These are phyloP conservation scores for Roridomyces roridus DNA, from an alignment of 768 basidiomycete species.

Conservation along the genomic window DNA sequence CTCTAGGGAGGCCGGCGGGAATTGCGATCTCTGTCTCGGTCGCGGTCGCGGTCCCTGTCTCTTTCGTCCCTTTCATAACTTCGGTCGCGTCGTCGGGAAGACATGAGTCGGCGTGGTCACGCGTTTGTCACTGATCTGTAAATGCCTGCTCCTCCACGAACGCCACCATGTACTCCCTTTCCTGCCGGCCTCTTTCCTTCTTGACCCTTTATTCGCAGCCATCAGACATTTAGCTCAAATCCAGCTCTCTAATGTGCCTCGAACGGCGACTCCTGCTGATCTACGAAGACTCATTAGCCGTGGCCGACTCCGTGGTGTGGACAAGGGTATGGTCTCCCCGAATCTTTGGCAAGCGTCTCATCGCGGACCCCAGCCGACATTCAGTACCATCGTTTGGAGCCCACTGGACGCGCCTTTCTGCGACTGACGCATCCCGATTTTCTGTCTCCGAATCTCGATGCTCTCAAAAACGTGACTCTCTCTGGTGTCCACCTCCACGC, in stretches of 20 bases:
- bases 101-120: slow-evolving; percentile 44
- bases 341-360: background rate
- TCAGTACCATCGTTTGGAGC: slow-evolving; percentile 64
- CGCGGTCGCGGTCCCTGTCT: slow-evolving; percentile 48
- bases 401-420: slow-evolving; percentile 64
- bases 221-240: slow-evolving; percentile 46
- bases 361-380: slow-evolving; percentile 51
- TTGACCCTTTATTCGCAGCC: slow-evolving; percentile 19
- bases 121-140: slow-evolving; percentile 4
- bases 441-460: slow-evolving; percentile 44
- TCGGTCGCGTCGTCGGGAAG: slow-evolving; percentile 66
- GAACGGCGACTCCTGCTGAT: slow-evolving; percentile 60
- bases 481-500: slow-evolving; percentile 51
- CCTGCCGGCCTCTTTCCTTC: background rate
- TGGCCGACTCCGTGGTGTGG: slow-evolving; percentile 51
- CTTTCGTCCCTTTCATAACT: slow-evolving; percentile 65
- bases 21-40: slow-evolving; percentile 52
- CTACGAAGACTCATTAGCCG: slow-evolving; percentile 51
- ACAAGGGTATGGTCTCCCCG: slow-evolving; percentile 41
- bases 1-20: slow-evolving; percentile 43
- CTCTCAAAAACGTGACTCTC: slow-evolving; percentile 50
- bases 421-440: slow-evolving; percentile 56
- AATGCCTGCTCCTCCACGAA: slow-evolving; percentile 10
- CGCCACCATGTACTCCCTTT: too few relatives aligned
- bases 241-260: slow-evolving; percentile 54